These are phyloP conservation scores for Scenedesmus sp. DNA, from an alignment of 163 green algal genomes.

Conservation along the genomic window DNA sequence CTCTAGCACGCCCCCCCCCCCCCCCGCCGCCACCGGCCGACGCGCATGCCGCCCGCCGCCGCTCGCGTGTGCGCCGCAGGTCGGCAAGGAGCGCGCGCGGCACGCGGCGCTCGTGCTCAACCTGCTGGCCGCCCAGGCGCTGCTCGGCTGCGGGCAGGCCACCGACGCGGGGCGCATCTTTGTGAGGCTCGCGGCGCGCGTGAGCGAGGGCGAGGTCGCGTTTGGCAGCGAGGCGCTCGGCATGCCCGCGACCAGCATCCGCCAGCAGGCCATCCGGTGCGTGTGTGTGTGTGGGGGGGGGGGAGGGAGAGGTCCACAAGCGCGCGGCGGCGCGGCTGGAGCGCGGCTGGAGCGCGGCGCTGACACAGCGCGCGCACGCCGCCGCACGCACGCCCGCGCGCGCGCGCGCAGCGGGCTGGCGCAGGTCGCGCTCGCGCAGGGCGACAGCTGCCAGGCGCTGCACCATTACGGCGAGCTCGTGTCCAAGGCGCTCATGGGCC, in stretches of 20 bases:
- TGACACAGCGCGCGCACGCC: too few species aligned
- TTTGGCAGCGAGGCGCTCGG: constrained; percentile 51
- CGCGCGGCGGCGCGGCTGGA: too few species aligned
- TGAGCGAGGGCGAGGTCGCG: constrained; percentile 56
- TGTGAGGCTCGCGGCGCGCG: constrained; percentile 46
- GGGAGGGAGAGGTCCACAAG: too few species aligned
- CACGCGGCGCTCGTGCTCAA: constrained; percentile 62
- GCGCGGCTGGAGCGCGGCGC: too few species aligned
- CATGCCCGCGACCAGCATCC: constrained; percentile 46
- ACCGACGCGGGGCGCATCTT: constrained; percentile 39
- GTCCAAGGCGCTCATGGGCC: constrained; percentile 53
- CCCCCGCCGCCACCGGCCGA: not conserved
- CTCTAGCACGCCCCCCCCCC: too few species aligned
- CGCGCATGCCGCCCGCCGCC: not conserved
- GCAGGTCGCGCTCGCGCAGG: constrained; percentile 51
- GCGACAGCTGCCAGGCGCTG: constrained; percentile 45
- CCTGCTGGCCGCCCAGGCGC: constrained; percentile 53
- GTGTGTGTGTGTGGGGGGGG: too few species aligned
- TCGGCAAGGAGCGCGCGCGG: constrained; percentile 31
- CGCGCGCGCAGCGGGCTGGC: constrained; percentile 46
- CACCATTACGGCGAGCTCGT: constrained; percentile 56
- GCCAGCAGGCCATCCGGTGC: constrained; percentile 55
- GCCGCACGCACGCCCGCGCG: not conserved
- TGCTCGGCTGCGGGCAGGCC: constrained; percentile 51
- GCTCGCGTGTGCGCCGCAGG: not conserved